phyloP scores from a whole-genome alignment of 129 eudicot species.

The Tanacetum coccineum region DNA sequence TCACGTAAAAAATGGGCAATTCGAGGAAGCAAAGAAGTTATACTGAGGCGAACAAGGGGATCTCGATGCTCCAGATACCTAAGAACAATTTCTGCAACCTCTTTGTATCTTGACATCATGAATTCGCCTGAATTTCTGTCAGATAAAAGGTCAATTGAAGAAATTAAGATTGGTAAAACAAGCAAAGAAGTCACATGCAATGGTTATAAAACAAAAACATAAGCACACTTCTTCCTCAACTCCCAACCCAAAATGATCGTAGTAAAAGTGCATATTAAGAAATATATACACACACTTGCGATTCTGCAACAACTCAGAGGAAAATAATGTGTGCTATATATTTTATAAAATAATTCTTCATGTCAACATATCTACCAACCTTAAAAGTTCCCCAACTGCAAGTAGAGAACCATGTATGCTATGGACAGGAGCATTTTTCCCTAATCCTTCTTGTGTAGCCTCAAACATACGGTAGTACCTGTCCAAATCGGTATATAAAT shows the following conservation, averaged over 20 bases:
- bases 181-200: neutral
- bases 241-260: neutral
- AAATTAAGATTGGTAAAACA: conserved; percentile 10
- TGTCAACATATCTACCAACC: conserved; percentile 51
- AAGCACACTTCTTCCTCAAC: neutral
- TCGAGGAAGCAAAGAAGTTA: conserved; percentile 92
- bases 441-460: conserved; percentile 97
- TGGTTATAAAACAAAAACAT: conserved; percentile 4
- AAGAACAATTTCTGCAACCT: conserved; percentile 96
- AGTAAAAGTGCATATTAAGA: neutral
- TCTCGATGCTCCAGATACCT: conserved; percentile 90
- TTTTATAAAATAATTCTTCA: neutral
- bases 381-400: conserved; percentile 96
- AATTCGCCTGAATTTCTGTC: conserved; percentile 95
- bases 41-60: conserved; percentile 97
- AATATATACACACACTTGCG: neutral
- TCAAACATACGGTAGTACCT: conserved; percentile 99
- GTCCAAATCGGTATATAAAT: conserved; percentile 24
- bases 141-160: neutral
- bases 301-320: conserved; percentile 2
- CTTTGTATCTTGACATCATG: conserved; percentile 98
- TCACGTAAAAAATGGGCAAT: conserved; percentile 98
- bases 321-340: conserved; percentile 1
- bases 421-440: conserved; percentile 93
- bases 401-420: conserved; percentile 99